Percentiles rank a stretch among this genome's conserved stretches.
These are phyloP conservation scores for Cyclotella baltica DNA, from an alignment of 108 stramenopile genomes.

Conservation along the genomic window DNA sequence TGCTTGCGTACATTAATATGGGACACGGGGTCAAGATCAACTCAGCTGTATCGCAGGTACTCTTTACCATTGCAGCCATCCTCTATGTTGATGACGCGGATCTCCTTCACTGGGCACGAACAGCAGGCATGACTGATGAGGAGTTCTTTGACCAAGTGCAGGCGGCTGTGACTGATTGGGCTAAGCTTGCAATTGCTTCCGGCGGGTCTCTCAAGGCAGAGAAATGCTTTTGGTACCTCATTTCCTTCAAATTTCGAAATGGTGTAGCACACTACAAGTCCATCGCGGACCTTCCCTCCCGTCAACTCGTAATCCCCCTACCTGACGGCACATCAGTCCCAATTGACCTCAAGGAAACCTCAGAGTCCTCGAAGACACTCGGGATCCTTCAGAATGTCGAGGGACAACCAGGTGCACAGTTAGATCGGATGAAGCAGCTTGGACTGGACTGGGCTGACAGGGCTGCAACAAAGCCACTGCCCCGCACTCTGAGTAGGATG, in stretches of 20 bases:
- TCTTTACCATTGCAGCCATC: neutral
- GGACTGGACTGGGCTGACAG: neutral
- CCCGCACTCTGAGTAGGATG: neutral
- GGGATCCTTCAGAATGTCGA: neutral
- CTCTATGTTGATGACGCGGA: conserved; percentile 8
- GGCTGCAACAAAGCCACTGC: neutral
- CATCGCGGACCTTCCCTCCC: neutral
- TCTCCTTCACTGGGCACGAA: neutral
- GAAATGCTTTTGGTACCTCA: neutral
- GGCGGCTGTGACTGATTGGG: neutral
- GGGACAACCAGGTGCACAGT: neutral
- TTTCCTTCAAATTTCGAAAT: neutral
- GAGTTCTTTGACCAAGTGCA: neutral
- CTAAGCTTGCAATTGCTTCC: neutral
- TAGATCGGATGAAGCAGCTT: neutral
- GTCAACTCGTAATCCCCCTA: neutral
- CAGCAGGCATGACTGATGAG: neutral
- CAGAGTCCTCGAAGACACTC: neutral
- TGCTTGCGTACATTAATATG: neutral
- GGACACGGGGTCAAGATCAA: neutral
- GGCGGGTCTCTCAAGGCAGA: neutral
- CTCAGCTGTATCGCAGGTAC: no score
- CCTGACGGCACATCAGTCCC: neutral
- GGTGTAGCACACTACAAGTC: neutral
- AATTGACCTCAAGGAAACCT: neutral